Evolutionary conservation across 805 yeast species (phyloP).

Genomic region (Myxozyma monticola): DNA sequence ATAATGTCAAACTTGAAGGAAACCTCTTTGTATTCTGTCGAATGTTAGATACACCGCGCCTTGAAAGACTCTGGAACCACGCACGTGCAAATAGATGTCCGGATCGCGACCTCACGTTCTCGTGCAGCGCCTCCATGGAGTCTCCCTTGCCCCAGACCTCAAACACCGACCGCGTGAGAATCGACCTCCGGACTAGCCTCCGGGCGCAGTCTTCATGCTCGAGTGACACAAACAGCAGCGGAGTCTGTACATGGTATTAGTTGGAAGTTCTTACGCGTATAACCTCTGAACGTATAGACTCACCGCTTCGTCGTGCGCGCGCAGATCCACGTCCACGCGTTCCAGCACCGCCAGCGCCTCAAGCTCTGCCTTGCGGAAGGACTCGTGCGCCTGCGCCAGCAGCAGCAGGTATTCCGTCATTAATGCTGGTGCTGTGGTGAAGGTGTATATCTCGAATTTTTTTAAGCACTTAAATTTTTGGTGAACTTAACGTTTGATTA

Average conservation of each 20-base stretch:
- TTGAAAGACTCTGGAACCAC: not conserved
- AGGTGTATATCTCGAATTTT: no score
- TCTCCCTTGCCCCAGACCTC: conserved; percentile 80
- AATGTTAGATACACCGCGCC: not conserved
- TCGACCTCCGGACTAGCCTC: conserved; percentile 62
- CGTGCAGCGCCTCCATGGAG: conserved; percentile 58
- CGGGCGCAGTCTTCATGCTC: conserved; percentile 67
- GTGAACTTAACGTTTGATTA: no score
- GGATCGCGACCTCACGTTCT: conserved; percentile 42
- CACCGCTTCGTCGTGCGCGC: conserved; percentile 52
- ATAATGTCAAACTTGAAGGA: conserved; percentile 81
- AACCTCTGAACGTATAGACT: not conserved
- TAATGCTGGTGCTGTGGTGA: no score
- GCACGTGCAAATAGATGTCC: conserved; percentile 7
- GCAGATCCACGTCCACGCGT: conserved; percentile 57
- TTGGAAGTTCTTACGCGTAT: not conserved
- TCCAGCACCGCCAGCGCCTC: conserved; percentile 76
- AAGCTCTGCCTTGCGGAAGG: conserved; percentile 78
- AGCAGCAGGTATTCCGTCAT: conserved; percentile 68
- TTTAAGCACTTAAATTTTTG: no score
- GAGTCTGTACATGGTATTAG: conserved; percentile 41
- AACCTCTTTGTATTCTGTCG: conserved; percentile 42
- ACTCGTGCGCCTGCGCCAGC: conserved; percentile 80
- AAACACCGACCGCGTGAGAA: conserved; percentile 72
- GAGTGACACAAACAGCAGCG: conserved; percentile 70